Conservation (phyloP, 139 green algal species). For the Pseudopediastrum boryanum region DNA sequence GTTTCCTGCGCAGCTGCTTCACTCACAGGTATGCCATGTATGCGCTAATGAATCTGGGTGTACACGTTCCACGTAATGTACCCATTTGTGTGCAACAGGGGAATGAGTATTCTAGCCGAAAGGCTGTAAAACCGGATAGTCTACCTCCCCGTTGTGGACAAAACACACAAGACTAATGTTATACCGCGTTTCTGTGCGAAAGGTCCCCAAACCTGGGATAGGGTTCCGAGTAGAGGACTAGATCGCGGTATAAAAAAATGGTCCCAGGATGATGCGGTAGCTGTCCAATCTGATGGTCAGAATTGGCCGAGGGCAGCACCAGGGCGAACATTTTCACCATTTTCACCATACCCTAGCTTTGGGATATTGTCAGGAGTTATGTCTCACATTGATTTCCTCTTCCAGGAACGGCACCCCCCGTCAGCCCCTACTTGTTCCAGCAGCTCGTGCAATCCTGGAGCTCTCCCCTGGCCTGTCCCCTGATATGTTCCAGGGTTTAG, state of each 20-base stretch:
- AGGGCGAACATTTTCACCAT: neutral
- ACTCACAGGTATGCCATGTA: neutral
- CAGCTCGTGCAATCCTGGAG: conserved; percentile 61
- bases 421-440: conserved; percentile 83
- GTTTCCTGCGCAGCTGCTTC: neutral
- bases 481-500: conserved; percentile 77
- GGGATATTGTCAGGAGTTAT: neutral
- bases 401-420: conserved; percentile 84
- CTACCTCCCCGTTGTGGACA: no score
- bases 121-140: neutral
- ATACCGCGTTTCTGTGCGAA: no score
- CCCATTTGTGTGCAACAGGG: conserved; percentile 22
- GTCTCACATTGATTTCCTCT: neutral
- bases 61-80: conserved; percentile 6
- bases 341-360: neutral
- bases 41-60: neutral
- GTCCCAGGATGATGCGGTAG: neutral
- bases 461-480: conserved; percentile 62
- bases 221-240: neutral
- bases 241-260: neutral
- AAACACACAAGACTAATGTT: no score
- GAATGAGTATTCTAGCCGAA: neutral
- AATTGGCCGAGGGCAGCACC: neutral
- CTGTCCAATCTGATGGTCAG: no score
- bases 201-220: no score